Base-by-base conservation (phyloP, 192 early-diverging fungal species). In the Chytriomyces confervae region DNA sequence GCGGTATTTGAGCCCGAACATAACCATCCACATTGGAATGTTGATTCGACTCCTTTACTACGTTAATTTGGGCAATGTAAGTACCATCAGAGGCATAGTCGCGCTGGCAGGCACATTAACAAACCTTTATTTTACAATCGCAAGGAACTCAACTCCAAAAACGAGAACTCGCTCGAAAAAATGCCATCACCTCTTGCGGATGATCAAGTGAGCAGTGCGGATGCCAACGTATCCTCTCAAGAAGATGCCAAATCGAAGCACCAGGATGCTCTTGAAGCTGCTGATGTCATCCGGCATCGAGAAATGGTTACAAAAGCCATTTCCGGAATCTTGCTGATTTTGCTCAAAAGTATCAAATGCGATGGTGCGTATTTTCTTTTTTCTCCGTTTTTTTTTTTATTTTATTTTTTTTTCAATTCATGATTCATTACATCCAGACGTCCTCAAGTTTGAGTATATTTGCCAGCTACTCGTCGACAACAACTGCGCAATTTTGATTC, bases 381-480 rank as follows among this genome's bases (percentile, higher is more conserved):
- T 64, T n/a, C 46, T 47, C 10, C 53, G 6, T 72, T 47, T 24
- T 51, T 8, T 27, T 27, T 27, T 27, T 27, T n/a, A n/a, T n/a
- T 69, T 23, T 62, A 18, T 29, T 49, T 48, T 43, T 18, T 47
- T 18, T 23, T 0, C 0, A 43, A 44, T 7, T 78, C 18, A 44
- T 36, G 44, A 43, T 60, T 73, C 18, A 67, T 48, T n/a, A 44
- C 71, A 9, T 68, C 6, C 60, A 93, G 91, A 94, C 80, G 84
- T 84, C 10, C 73, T 95, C 47, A 91, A 91, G 66, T 93, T 90
- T 80, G 93, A 95, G 80, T 91, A 95, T 79, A 79, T 95, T 10
- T 90, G 88, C 5, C 92, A 93, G 69, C 83, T 93, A 2, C 84
- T 95, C 29, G 87, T 95, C 23, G 94, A 95, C 77, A 94, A 93